Evolutionary conservation across 352 stramenopile genomes (phyloP).

Genomic region (Phytophthora sp.): DNA sequence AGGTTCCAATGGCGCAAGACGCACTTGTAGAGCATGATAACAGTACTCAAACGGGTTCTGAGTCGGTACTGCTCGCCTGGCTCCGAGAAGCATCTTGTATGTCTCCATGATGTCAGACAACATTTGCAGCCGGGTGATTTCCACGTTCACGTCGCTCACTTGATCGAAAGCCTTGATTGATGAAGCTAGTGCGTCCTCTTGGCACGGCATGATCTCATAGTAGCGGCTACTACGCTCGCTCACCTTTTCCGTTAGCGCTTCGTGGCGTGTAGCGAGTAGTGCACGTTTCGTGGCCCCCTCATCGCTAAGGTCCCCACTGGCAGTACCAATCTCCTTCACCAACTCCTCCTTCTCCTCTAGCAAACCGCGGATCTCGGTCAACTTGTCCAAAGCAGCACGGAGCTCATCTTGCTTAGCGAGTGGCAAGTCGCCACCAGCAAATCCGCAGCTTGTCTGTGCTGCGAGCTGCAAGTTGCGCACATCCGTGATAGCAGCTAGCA

Average conservation of each 20-base stretch:
- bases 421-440: conserved; percentile 53
- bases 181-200: conserved; percentile 62
- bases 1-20: conserved; percentile 39
- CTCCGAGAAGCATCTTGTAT: conserved; percentile 81
- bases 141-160: conserved; percentile 59
- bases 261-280: conserved; percentile 56
- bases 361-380: conserved; percentile 54
- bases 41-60: conserved; percentile 81
- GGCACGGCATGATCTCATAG: conserved; percentile 81
- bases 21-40: conserved; percentile 76
- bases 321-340: conserved; percentile 53
- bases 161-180: conserved; percentile 72
- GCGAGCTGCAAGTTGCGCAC: conserved; percentile 72
- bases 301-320: conserved; percentile 56
- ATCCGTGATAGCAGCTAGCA: conserved; percentile 77
- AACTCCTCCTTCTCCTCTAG: conserved; percentile 62
- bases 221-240: conserved; percentile 79
- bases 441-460: conserved; percentile 56
- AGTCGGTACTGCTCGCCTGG: conserved; percentile 40
- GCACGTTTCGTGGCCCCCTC: conserved; percentile 45
- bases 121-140: conserved; percentile 68
- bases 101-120: conserved; percentile 74
- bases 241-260: conserved; percentile 61
- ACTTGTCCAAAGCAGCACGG: conserved; percentile 43
- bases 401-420: conserved; percentile 72